Conservation (phyloP, 257 asterid species). For the Sherardia arvensis region DNA sequence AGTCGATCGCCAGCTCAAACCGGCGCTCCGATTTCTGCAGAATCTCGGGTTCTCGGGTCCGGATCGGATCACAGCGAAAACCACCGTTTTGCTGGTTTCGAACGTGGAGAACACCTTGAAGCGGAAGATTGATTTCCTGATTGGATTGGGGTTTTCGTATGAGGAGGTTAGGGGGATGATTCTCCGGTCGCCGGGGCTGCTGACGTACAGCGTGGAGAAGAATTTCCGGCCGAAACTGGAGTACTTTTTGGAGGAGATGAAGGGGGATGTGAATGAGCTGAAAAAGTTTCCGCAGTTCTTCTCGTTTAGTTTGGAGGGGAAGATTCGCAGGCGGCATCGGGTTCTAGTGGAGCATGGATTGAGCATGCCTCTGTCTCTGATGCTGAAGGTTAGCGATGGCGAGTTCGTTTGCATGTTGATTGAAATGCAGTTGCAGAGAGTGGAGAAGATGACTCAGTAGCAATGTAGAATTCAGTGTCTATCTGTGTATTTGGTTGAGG, state of each 20-base stretch:
- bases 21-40: conserved; percentile 46
- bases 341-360: conserved; percentile 26
- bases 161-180: conserved; percentile 61
- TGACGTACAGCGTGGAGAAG: conserved; percentile 77
- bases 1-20: conserved; percentile 47
- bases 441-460: not conserved
- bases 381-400: not conserved
- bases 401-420: not conserved
- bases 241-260: conserved; percentile 62
- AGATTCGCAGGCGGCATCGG: conserved; percentile 59
- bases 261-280: conserved; percentile 54
- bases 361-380: not conserved
- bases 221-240: conserved; percentile 62
- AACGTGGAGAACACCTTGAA: conserved; percentile 56
- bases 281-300: conserved; percentile 86
- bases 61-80: conserved; percentile 45
- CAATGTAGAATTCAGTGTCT: no score
- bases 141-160: conserved; percentile 47
- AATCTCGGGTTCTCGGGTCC: conserved; percentile 56
- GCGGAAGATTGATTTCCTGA: conserved; percentile 56
- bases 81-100: conserved; percentile 63
- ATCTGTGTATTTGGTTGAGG: not conserved
- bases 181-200: conserved; percentile 72
- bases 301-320: conserved; percentile 73
- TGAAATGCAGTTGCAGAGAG: not conserved